A percentile compares a stretch with the other conserved stretches of the same genome.
These are phyloP conservation scores for Mortierella sp. DNA, from an alignment of 371 early-diverging fungal genomes.

Conservation along the genomic window DNA sequence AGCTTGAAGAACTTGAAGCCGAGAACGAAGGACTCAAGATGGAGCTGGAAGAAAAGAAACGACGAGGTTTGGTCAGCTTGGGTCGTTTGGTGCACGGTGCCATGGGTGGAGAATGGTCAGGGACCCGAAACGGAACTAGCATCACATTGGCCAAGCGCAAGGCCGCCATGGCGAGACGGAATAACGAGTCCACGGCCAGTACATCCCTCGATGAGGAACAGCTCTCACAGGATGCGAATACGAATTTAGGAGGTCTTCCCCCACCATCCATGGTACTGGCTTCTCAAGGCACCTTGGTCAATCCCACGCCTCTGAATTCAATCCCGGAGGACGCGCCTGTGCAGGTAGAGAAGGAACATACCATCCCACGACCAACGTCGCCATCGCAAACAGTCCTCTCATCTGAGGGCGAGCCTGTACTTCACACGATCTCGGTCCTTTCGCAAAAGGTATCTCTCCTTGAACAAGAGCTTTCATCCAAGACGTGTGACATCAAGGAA, in stretches of 20 bases:
- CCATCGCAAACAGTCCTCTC: slow-evolving; percentile 38
- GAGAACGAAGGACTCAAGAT: slow-evolving; percentile 57
- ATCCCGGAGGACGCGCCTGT: neutral
- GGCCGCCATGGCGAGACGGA: slow-evolving; percentile 18
- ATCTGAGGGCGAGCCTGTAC: slow-evolving; percentile 35
- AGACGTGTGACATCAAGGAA: slow-evolving; percentile 47
- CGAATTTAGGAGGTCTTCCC: slow-evolving; percentile 21
- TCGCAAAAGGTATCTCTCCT: slow-evolving; percentile 52
- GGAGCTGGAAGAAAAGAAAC: slow-evolving; percentile 53
- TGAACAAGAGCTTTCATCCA: slow-evolving; percentile 51
- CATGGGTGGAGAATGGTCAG: slow-evolving; percentile 52
- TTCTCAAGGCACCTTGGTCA: slow-evolving; percentile 5
- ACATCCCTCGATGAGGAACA: slow-evolving; percentile 38
- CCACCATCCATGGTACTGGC: slow-evolving; percentile 40
- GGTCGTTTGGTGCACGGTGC: slow-evolving; percentile 51
- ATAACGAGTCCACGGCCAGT: slow-evolving; percentile 17
- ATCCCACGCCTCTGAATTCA: neutral
- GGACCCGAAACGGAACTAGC: slow-evolving; percentile 33
- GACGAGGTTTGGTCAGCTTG: slow-evolving; percentile 46
- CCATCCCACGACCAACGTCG: slow-evolving; percentile 21
- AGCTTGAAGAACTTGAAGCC: slow-evolving; percentile 56
- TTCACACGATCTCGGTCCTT: slow-evolving; percentile 48
- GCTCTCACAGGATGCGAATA: slow-evolving; percentile 4
- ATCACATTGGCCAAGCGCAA: slow-evolving; percentile 33
- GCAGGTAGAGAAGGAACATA: slow-evolving; percentile 10